These are phyloP conservation scores for Fremontodendron californicum DNA, from an alignment of 345 rosid species.

Conservation along the genomic window DNA sequence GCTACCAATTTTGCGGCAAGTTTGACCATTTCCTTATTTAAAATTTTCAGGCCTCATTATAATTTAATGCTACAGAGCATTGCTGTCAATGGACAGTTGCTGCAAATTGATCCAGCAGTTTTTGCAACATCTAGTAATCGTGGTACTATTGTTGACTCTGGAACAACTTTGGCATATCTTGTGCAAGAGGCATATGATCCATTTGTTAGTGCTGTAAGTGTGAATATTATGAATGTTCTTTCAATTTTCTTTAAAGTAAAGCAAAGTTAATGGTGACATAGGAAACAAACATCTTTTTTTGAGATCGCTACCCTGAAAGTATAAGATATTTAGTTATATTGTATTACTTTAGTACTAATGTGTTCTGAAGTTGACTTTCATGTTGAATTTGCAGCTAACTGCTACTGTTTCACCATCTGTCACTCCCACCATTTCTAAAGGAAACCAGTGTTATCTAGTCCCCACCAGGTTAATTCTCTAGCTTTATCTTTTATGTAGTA, in stretches of 20 bases:
- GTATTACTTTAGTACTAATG: no score
- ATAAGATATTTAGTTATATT: not conserved
- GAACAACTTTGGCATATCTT: conserved; percentile 95
- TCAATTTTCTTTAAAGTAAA: conserved; percentile 3
- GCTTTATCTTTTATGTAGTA: conserved; percentile 15
- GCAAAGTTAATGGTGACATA: not conserved
- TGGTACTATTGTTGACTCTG: conserved; percentile 94
- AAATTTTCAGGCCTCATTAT: conserved; percentile 86
- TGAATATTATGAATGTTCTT: conserved; percentile 24
- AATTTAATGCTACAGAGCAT: conserved; percentile 82
- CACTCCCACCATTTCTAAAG: conserved; percentile 59
- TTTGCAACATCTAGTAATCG: conserved; percentile 63
- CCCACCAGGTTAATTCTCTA: conserved; percentile 51
- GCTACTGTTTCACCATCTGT: conserved; percentile 54
- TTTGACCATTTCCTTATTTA: conserved; percentile 22
- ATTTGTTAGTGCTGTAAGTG: conserved; percentile 79
- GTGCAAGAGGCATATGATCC: conserved; percentile 82
- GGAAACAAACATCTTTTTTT: not conserved
- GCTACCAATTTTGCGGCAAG: not conserved
- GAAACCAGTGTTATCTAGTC: conserved; percentile 78
- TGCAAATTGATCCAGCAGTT: conserved; percentile 59
- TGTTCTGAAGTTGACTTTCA: conserved; percentile 16
- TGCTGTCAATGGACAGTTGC: conserved; percentile 60
- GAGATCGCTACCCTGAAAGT: not conserved
- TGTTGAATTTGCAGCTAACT: conserved; percentile 48